phyloP scores from a whole-genome alignment of 768 basidiomycete species.

The Plicaturopsis crispa region DNA sequence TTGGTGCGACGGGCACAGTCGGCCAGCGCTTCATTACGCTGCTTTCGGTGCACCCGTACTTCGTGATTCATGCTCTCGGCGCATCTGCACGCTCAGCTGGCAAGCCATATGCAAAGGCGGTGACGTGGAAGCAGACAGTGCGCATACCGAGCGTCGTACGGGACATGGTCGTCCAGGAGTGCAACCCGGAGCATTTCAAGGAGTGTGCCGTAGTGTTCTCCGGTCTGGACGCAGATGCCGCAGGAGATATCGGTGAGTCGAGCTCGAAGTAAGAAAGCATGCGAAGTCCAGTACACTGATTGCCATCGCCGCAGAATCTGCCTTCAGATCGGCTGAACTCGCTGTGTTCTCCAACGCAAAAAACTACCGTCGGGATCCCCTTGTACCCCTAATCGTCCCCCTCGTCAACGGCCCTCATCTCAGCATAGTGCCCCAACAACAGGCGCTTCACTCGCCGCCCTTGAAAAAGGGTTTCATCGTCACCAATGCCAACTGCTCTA shows the following conservation, averaged over 20 bases:
- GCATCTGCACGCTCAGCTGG: slow-evolving; percentile 87
- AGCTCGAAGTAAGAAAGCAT: slow-evolving; percentile 5
- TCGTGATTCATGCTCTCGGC: slow-evolving; percentile 78
- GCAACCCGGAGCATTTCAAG: slow-evolving; percentile 66
- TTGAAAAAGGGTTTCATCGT: slow-evolving; percentile 88
- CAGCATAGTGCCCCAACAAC: slow-evolving; percentile 80
- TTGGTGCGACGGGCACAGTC: slow-evolving; percentile 91
- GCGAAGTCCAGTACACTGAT: not conserved
- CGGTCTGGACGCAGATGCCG: slow-evolving; percentile 92
- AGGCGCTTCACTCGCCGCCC: slow-evolving; percentile 52
- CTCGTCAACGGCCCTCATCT: slow-evolving; percentile 89
- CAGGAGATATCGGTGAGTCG: slow-evolving; percentile 89
- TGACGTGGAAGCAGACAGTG: slow-evolving; percentile 82
- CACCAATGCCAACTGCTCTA: slow-evolving; percentile 97
- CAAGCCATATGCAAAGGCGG: slow-evolving; percentile 64
- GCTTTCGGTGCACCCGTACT: slow-evolving; percentile 85
- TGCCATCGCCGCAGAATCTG: slow-evolving; percentile 51
- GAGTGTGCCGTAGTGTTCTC: slow-evolving; percentile 89
- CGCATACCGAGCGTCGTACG: slow-evolving; percentile 64
- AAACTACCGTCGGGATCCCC: slow-evolving; percentile 87
- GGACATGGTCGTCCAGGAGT: slow-evolving; percentile 58
- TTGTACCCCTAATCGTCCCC: slow-evolving; percentile 93
- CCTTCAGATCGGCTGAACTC: slow-evolving; percentile 81
- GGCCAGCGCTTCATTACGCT: slow-evolving; percentile 93
- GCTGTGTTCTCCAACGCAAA: slow-evolving; percentile 97